These are phyloP conservation scores for Corchorus capsularis DNA, from an alignment of 345 rosid genomes.

Conservation along the genomic window DNA sequence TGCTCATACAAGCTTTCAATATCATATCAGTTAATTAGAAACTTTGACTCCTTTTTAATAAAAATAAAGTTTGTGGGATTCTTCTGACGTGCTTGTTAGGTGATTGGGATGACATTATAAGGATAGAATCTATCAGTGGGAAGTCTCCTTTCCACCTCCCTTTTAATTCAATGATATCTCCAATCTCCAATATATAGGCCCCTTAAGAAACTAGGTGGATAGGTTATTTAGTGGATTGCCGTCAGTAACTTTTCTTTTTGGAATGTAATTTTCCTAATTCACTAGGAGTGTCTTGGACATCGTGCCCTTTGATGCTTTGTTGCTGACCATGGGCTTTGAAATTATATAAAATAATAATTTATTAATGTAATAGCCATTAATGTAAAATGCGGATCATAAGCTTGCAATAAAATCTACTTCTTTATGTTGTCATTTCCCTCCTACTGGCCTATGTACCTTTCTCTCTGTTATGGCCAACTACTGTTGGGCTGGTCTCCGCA, in stretches of 20 bases:
- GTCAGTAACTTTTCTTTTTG: not conserved
- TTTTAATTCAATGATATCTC: not conserved
- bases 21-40: conserved; percentile 1
- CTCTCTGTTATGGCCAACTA: not conserved
- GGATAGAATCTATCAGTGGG: not conserved
- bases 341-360: not conserved
- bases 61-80: not conserved
- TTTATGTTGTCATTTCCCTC: not conserved
- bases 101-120: not conserved
- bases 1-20: not conserved
- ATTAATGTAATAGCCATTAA: not conserved
- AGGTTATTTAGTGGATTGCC: not conserved
- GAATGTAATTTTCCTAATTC: not conserved
- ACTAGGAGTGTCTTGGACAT: not conserved
- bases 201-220: not conserved
- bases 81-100: not conserved
- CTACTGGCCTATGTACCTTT: not conserved
- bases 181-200: not conserved
- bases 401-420: not conserved
- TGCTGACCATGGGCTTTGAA: not conserved
- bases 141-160: not conserved
- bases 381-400: not conserved
- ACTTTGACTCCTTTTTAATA: not conserved
- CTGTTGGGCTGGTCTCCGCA: not conserved
- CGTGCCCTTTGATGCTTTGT: conserved; percentile 2